phyloP scores from a whole-genome alignment of 345 rosid species.

The Dipteronia dyeriana region DNA sequence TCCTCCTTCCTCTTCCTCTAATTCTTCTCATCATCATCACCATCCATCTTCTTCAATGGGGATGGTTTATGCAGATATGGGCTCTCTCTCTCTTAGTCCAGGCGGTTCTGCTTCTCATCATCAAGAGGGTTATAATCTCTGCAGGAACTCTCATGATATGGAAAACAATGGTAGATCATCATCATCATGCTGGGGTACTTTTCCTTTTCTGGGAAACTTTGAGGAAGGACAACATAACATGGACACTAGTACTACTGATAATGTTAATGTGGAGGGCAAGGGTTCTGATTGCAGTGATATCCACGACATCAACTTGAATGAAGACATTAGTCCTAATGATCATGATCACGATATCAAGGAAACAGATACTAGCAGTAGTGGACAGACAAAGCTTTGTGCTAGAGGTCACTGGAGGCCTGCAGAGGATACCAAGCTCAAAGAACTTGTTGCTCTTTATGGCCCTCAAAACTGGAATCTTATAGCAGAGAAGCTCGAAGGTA shows the following conservation, averaged over 20 bases:
- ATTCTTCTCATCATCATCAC: background rate
- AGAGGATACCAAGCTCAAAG: conserved; percentile 88
- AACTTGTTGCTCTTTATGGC: conserved; percentile 88
- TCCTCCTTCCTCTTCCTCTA: conserved; percentile 17
- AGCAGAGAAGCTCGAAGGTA: conserved; percentile 87
- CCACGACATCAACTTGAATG: conserved; percentile 32
- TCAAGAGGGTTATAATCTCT: conserved; percentile 2
- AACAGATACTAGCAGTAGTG: conserved; percentile 37
- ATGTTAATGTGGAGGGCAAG: conserved; percentile 24
- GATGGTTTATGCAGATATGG: conserved; percentile 47
- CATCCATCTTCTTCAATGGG: conserved; percentile 18
- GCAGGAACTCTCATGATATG: conserved; percentile 11
- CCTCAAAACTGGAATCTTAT: conserved; percentile 99
- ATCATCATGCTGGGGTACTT: conserved; percentile 37
- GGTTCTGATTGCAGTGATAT: conserved; percentile 36
- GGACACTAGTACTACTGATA: background rate
- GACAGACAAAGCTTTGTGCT: conserved; percentile 75
- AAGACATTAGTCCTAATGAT: conserved; percentile 31
- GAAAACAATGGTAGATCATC: conserved; percentile 34
- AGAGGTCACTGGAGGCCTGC: conserved; percentile 99
- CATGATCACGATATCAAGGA: conserved; percentile 34
- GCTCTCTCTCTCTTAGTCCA: conserved; percentile 45
- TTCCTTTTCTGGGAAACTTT: conserved; percentile 32
- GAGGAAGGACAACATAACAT: conserved; percentile 21
- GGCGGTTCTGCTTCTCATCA: conserved; percentile 25